Evolutionary conservation across 352 stramenopile genomes (phyloP).

Genomic region (Pythium grandisporangium): DNA sequence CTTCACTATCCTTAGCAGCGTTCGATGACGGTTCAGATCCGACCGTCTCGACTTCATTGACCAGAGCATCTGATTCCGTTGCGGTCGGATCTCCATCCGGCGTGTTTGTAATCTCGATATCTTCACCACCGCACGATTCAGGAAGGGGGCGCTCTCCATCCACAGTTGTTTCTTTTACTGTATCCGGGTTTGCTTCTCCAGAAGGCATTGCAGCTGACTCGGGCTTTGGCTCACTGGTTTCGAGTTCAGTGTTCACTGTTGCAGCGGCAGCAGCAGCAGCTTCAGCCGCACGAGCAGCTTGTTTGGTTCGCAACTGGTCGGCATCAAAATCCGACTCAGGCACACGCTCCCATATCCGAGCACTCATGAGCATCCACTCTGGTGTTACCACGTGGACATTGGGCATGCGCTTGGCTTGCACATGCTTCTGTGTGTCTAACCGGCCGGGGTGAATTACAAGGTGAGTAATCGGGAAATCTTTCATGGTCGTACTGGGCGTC

Average conservation of each 20-base stretch:
- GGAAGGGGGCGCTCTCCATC: too few species aligned
- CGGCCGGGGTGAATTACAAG: slow-evolving; percentile 75
- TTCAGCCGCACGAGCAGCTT: slow-evolving; percentile 2
- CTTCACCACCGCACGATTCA: too few species aligned
- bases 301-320: slow-evolving; percentile 42
- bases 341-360: slow-evolving; percentile 53
- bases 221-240: slow-evolving; percentile 1
- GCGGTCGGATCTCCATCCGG: too few species aligned
- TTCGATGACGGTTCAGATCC: too few species aligned
- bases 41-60: too few species aligned
- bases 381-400: slow-evolving; percentile 58
- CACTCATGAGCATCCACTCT: slow-evolving; percentile 77
- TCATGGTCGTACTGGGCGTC: slow-evolving; percentile 51
- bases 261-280: neutral
- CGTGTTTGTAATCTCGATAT: too few species aligned
- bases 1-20: too few species aligned
- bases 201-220: too few species aligned
- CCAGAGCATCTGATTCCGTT: too few species aligned
- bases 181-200: too few species aligned
- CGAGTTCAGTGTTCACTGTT: slow-evolving; percentile 3
- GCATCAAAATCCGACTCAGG: slow-evolving; percentile 59
- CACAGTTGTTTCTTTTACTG: too few species aligned
- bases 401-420: slow-evolving; percentile 54
- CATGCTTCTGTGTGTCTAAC: slow-evolving; percentile 74
- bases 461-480: slow-evolving; percentile 74